phyloP scores from a whole-genome alignment of 805 yeast species.

The Candida peoriensis region DNA sequence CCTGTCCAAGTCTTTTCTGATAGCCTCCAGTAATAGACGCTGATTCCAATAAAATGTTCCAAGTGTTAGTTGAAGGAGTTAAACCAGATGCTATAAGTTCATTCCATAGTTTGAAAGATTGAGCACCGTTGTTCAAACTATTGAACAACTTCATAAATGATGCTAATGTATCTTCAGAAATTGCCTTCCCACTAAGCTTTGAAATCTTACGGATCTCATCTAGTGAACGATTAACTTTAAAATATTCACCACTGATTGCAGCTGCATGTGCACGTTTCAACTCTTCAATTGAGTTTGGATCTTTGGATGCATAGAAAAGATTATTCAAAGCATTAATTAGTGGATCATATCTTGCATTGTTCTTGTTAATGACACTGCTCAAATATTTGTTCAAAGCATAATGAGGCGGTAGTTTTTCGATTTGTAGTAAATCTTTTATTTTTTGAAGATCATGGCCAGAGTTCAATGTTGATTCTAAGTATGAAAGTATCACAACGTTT shows the following conservation, averaged over 20 bases:
- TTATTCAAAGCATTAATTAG: slow-evolving; percentile 7
- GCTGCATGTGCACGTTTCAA: slow-evolving; percentile 16
- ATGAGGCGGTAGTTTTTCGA: slow-evolving; percentile 6
- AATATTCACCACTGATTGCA: slow-evolving; percentile 12
- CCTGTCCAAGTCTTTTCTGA: slow-evolving; percentile 28
- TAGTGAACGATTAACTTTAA: slow-evolving; percentile 14
- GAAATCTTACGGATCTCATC: slow-evolving; percentile 19
- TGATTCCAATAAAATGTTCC: slow-evolving; percentile 56
- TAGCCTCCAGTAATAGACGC: slow-evolving; percentile 27
- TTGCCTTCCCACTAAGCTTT: slow-evolving; percentile 25
- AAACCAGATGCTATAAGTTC: slow-evolving; percentile 36
- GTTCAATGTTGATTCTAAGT: slow-evolving; percentile 10
- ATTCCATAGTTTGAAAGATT: slow-evolving; percentile 46
- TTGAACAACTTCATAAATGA: slow-evolving; percentile 43
- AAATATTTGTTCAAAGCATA: not conserved
- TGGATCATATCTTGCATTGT: slow-evolving; percentile 5
- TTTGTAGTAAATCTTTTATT: slow-evolving; percentile 13
- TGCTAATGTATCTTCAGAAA: slow-evolving; percentile 37
- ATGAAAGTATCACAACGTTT: slow-evolving; percentile 12
- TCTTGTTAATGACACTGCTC: slow-evolving; percentile 2
- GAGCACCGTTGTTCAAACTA: slow-evolving; percentile 29
- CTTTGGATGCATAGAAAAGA: slow-evolving; percentile 9
- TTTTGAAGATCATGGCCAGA: slow-evolving; percentile 5
- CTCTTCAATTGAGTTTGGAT: slow-evolving; percentile 19
- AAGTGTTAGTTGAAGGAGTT: slow-evolving; percentile 40